Evolutionary conservation across 352 stramenopile genomes (phyloP), one percentile per base, ranked within the genome.

Genomic region (Phytophthora cryptogea): DNA sequence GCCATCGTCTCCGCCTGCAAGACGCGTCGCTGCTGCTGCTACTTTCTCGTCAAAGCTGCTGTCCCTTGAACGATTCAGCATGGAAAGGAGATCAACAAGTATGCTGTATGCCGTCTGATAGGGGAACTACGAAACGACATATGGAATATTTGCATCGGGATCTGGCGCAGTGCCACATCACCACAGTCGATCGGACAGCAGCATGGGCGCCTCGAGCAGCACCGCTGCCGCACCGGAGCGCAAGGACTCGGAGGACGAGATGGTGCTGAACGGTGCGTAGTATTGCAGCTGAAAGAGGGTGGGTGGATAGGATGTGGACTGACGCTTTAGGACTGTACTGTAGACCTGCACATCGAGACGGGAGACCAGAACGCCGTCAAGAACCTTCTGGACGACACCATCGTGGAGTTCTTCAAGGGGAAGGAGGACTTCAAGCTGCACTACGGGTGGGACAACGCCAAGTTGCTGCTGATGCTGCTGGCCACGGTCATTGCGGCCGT

Each of bases 321-420:
- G n/a, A 63, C 40, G 39, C 8, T 11, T 48, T 7, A 33, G 20
- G 20, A 23, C 20, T 23, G 20, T 23, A 13, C 36, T 31, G 33
- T 44, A 76, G 71, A 80, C 41, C 44, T 75, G 8, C 67, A 92
- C 69, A 84, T 94, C 37, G 85, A 95, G 64, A 89, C 80, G 33
- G 84, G 83, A 8, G 86, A 95, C 70, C 85, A 94, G 55, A 90
- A 90, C 39, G 86, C 84, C 13, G 84, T 95, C 30, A 92, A 92
- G 67, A 94, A 94, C 59, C 73, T 95, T 35, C 67, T 95, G 50
- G 86, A 95, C 61, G 86, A 95, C 57, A 80, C 77, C 14, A 77
- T 95, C 46, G 59, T 76, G 48, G 86, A 92, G 65, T 80, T 85
- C 53, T 90, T 92, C 50, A 59, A 91, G 54, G 69, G 72, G 17